These are phyloP conservation scores for Lycium ferocissimum DNA, from an alignment of 257 asterid genomes.

Conservation along the genomic window DNA sequence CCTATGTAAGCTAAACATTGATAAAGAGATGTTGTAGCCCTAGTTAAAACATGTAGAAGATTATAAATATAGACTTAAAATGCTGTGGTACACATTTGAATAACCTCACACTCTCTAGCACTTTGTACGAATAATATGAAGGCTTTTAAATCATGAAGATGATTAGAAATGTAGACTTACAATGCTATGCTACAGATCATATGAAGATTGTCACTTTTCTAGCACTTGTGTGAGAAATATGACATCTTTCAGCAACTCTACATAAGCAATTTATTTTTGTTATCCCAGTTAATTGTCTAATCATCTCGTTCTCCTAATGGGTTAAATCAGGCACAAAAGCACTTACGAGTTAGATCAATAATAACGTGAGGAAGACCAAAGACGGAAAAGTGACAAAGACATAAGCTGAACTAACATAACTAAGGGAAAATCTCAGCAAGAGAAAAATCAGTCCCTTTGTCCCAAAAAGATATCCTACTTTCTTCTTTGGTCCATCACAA, in stretches of 20 bases:
- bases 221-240: conserved; percentile 10
- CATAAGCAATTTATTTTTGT: not conserved
- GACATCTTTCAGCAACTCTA: conserved; percentile 18
- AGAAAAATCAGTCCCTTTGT: not conserved
- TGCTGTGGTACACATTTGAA: not conserved
- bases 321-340: not conserved
- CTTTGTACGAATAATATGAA: conserved; percentile 3
- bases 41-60: not conserved
- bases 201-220: not conserved
- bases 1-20: too few species aligned
- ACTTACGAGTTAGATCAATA: not conserved
- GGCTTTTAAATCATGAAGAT: conserved; percentile 12
- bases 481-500: not conserved
- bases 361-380: not conserved
- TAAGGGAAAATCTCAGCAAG: not conserved
- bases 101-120: not conserved
- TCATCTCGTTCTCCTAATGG: not conserved
- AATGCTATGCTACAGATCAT: conserved; percentile 14
- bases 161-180: conserved; percentile 3
- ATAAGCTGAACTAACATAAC: not conserved
- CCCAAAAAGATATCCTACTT: conserved; percentile 8
- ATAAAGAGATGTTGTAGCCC: too few species aligned
- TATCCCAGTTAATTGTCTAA: not conserved
- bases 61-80: not conserved
- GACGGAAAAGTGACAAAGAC: not conserved